These are phyloP conservation scores for Pseudogymnoascus sp. DNA, from an alignment of 2,329 filamentous ascomycete genomes.

Conservation along the genomic window DNA sequence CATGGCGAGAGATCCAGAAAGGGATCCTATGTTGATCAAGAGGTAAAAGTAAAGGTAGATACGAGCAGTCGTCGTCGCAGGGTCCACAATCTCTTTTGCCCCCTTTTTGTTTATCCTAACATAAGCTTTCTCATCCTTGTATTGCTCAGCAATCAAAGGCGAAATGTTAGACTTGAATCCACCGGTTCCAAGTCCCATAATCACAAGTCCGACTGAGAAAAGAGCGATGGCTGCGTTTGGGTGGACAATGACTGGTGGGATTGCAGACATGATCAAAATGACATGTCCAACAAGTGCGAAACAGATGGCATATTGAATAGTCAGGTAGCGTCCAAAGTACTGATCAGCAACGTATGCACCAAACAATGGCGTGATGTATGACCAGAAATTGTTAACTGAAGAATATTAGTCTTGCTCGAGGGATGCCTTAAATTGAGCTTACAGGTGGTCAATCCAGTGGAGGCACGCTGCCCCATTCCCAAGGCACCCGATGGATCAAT, in stretches of 20 bases:
- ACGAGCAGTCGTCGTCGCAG: conserved; percentile 46
- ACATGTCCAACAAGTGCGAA: conserved; percentile 54
- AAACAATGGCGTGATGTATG: conserved; percentile 40
- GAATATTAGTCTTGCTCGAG: conserved; percentile 19
- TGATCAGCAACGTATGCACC: conserved; percentile 54
- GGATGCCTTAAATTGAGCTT: not conserved
- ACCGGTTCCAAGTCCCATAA: conserved; percentile 61
- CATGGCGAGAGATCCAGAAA: conserved; percentile 53
- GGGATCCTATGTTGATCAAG: conserved; percentile 59
- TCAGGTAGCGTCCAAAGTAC: conserved; percentile 57
- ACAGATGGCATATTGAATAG: conserved; percentile 39
- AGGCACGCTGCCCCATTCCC: conserved; percentile 39
- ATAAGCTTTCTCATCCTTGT: conserved; percentile 41
- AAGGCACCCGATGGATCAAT: conserved; percentile 32
- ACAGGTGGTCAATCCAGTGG: conserved; percentile 37
- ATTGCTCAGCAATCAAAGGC: conserved; percentile 54
- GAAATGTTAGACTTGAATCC: conserved; percentile 67
- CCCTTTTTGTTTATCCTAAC: conserved; percentile 43
- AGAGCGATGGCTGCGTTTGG: conserved; percentile 46
- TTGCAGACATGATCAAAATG: conserved; percentile 55
- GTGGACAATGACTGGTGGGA: conserved; percentile 49
- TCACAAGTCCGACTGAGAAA: conserved; percentile 53
- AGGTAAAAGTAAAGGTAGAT: conserved; percentile 66
- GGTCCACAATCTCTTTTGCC: conserved; percentile 52
- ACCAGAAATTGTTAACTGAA: conserved; percentile 40